Evolutionary conservation across 2,329 filamentous ascomycete species (phyloP).

Genomic region (Arthroderma uncinatum): DNA sequence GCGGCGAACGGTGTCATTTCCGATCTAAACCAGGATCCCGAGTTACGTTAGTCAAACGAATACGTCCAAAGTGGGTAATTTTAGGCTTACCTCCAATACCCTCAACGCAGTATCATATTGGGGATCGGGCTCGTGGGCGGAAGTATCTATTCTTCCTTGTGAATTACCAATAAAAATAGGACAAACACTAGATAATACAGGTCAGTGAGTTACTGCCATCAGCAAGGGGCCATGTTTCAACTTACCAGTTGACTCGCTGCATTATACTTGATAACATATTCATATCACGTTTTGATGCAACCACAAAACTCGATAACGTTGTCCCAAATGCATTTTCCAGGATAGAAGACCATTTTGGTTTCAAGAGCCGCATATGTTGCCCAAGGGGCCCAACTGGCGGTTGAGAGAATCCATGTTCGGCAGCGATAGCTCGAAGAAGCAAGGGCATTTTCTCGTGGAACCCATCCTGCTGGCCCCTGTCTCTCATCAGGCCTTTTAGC

Average conservation of each 20-base stretch:
- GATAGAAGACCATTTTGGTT: conserved; percentile 72
- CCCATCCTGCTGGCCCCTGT: conserved; percentile 49
- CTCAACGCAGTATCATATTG: conserved; percentile 67
- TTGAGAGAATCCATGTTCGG: conserved; percentile 56
- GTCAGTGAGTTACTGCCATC: not conserved
- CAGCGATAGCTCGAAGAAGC: conserved; percentile 57
- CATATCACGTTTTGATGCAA: conserved; percentile 66
- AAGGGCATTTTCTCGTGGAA: conserved; percentile 53
- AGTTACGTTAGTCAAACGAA: not conserved
- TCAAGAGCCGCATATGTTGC: conserved; percentile 59
- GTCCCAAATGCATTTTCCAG: conserved; percentile 67
- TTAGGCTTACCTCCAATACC: conserved; percentile 49
- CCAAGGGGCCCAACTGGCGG: conserved; percentile 79
- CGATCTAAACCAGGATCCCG: conserved; percentile 44
- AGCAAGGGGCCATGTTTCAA: conserved; percentile 6
- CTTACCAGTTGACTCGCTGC: conserved; percentile 44
- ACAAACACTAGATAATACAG: conserved; percentile 30
- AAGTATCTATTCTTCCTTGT: conserved; percentile 43
- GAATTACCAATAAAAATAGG: conserved; percentile 55
- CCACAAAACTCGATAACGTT: conserved; percentile 65
- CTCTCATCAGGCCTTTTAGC: conserved; percentile 44
- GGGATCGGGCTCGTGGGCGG: conserved; percentile 60
- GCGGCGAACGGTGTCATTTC: conserved; percentile 64
- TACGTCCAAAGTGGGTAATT: not conserved
- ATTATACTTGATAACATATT: conserved; percentile 56